phyloP scores from a whole-genome alignment of 257 asterid genomes.

The Jasminum sambac region DNA sequence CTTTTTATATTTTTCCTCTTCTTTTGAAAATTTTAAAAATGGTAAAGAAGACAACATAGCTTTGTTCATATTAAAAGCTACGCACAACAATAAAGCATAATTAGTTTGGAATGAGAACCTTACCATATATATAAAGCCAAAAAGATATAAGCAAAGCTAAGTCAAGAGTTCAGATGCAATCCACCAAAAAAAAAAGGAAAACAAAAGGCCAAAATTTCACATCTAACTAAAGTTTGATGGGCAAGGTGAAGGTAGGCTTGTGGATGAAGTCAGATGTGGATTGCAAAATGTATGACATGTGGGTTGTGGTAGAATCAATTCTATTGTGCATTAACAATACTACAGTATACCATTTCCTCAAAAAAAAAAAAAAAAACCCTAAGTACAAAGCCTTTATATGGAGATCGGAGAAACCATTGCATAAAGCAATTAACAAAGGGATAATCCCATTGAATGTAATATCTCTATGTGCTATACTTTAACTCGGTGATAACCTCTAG shows the following conservation, averaged over 20 bases:
- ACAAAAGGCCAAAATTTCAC: too few relatives aligned
- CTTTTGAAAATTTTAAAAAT: constrained; percentile 16
- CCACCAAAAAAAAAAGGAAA: too few relatives aligned
- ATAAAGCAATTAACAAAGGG: too few relatives aligned
- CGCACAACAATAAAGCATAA: constrained; percentile 19
- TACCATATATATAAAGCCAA: constrained; percentile 16
- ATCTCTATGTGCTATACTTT: too few relatives aligned
- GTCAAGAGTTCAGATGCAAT: constrained; percentile 13
- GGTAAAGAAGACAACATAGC: background rate
- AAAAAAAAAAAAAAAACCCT: too few relatives aligned
- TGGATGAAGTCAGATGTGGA: constrained; percentile 24
- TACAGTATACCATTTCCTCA: too few relatives aligned
- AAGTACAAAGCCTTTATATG: too few relatives aligned
- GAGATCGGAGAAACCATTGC: too few relatives aligned
- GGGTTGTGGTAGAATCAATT: constrained; percentile 19
- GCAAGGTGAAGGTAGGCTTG: background rate
- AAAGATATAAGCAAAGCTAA: constrained; percentile 23
- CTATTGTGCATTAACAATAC: constrained; percentile 1
- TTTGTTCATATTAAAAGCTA: constrained; percentile 20
- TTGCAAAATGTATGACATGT: constrained; percentile 11
- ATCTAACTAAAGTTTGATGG: too few relatives aligned
- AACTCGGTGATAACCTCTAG: too few relatives aligned
- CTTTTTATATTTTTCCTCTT: background rate
- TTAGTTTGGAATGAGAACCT: background rate
- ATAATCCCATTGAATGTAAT: too few relatives aligned